These are phyloP conservation scores for Diophrys appendiculata DNA, from an alignment of 73 alveolate species.

Conservation along the genomic window DNA sequence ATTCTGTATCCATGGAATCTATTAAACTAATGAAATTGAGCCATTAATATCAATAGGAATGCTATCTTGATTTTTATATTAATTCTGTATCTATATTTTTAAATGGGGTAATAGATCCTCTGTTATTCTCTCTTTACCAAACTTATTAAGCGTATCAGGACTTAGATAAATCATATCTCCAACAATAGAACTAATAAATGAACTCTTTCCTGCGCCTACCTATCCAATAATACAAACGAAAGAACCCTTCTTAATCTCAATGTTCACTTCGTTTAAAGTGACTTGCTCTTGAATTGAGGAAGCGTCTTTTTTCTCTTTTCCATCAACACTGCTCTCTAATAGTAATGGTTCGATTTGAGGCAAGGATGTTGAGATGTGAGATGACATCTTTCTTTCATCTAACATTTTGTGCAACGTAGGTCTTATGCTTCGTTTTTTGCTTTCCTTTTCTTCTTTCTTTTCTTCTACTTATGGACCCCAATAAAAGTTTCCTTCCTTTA, in stretches of 20 bases:
- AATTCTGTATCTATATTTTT: not conserved
- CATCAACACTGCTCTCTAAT: no score
- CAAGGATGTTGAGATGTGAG: no score
- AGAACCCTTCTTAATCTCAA: conserved; percentile 70
- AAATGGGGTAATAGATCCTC: not conserved
- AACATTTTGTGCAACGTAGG: not conserved
- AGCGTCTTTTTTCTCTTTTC: no score
- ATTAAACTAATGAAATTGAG: conserved; percentile 46
- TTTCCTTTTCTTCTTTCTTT: not conserved
- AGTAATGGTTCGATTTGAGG: no score
- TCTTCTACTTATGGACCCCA: conserved; percentile 5
- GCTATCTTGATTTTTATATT: conserved; percentile 9
- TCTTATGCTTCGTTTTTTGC: not conserved
- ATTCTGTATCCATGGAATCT: conserved; percentile 74
- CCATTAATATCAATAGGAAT: conserved; percentile 56
- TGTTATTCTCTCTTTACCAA: not conserved
- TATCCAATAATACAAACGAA: conserved; percentile 88
- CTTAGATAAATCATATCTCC: conserved; percentile 34
- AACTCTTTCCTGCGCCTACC: conserved; percentile 93
- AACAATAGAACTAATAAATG: conserved; percentile 67
- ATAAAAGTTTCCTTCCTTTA: conserved; percentile 6
- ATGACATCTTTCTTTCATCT: no score
- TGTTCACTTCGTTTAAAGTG: no score
- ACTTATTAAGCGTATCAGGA: not conserved
- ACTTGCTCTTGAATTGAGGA: no score